phyloP scores from a whole-genome alignment of 495 filamentous ascomycete genomes.

The Penicillium samsonianum region DNA sequence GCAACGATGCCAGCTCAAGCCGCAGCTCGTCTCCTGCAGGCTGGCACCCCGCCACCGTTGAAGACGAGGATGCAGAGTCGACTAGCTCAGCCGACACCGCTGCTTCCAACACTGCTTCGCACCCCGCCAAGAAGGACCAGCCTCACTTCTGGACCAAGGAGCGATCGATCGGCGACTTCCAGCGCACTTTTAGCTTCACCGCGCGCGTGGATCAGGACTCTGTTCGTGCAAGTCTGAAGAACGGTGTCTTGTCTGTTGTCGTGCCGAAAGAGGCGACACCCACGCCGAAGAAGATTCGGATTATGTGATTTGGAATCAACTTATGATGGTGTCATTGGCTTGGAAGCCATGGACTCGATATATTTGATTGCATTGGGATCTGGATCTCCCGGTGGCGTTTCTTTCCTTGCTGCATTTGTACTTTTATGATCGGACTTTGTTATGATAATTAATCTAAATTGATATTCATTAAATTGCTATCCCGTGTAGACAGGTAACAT shows the following conservation, averaged over 20 bases:
- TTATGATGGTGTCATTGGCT: not conserved
- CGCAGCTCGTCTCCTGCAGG: conserved; percentile 4
- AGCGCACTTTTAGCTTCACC: conserved; percentile 77
- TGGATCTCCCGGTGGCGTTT: conserved; percentile 4
- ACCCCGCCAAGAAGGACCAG: conserved; percentile 28
- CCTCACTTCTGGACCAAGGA: conserved; percentile 78
- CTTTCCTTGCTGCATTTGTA: not conserved
- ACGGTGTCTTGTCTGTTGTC: conserved; percentile 69
- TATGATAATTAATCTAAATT: conserved; percentile 3
- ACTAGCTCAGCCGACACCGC: conserved; percentile 11
- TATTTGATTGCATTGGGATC: conserved; percentile 9
- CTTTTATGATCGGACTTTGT: not conserved
- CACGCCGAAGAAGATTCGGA: conserved; percentile 53
- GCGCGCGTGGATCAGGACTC: conserved; percentile 70
- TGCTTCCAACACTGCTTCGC: conserved; percentile 11
- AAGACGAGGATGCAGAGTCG: conserved; percentile 43
- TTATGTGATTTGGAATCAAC: conserved; percentile 46
- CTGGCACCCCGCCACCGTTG: conserved; percentile 59
- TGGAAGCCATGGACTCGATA: not conserved
- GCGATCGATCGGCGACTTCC: conserved; percentile 78
- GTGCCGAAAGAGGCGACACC: conserved; percentile 73
- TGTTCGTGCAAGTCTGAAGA: conserved; percentile 73
- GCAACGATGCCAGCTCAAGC: conserved; percentile 6
- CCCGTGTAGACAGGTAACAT: conserved; percentile 5
- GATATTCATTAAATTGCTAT: not conserved